phyloP scores from a whole-genome alignment of 257 asterid genomes.

The Solanum habrochaites region DNA sequence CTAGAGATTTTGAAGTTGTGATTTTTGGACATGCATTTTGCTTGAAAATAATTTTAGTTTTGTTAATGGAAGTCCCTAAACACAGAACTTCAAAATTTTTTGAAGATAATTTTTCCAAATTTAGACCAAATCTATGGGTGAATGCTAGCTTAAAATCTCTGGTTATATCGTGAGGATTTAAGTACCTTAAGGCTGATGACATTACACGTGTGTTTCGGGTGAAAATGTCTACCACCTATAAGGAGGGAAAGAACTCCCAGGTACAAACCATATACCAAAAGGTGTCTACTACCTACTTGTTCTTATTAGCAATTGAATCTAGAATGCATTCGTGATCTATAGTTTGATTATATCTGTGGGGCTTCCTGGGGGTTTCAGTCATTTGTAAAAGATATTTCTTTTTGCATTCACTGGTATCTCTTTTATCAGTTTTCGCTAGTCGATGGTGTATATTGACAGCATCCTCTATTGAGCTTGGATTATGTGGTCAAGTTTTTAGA shows the following conservation, averaged over 20 bases:
- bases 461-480: background rate
- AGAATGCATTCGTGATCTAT: background rate
- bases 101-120: background rate
- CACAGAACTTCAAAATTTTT: background rate
- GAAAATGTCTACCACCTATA: background rate
- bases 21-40: background rate
- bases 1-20: background rate
- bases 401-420: background rate
- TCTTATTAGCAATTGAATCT: background rate
- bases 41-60: background rate
- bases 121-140: background rate
- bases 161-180: background rate
- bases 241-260: background rate
- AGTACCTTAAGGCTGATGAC: background rate
- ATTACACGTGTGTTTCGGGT: background rate
- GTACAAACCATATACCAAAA: background rate
- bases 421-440: background rate
- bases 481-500: background rate
- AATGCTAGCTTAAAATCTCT: background rate
- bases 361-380: background rate
- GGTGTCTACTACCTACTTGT: background rate
- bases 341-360: background rate
- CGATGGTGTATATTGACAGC: background rate
- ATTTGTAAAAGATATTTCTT: background rate
- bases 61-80: background rate